Evolutionary conservation across 768 basidiomycete genomes (phyloP), one percentile per base, ranked within the genome.

Genomic region (Tylopilus plumbeoviolaceoides): DNA sequence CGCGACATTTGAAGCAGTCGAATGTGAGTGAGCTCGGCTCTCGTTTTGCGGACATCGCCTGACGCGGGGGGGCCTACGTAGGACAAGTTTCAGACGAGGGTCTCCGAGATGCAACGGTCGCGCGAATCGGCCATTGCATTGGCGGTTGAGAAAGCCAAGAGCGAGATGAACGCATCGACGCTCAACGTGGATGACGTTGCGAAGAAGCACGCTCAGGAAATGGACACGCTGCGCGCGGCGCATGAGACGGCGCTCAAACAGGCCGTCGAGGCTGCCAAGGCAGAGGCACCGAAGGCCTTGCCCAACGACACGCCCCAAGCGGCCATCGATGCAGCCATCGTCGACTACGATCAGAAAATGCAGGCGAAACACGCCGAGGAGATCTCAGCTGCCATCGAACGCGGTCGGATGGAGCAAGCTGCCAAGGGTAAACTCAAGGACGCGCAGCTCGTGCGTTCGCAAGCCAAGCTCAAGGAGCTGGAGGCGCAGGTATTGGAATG

Each of bases 401-500:
- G 80, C 3, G 89, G 89, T 3, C 75, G 88, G 43, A 73, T 79
- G 72, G 89, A 91, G 56, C 74, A 78, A 47, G 72, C 61, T 1
- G 73, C 81, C 23, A 87, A 85, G 70, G 64, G 70, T 31, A 87
- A 85, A 64, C 58, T 91, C 41, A 90, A 89, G 70, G 89, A 91
- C 58, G 71, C 73, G 2, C 86, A 86, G 57, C 71, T 90, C n/a
- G 74, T 82, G 28, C 78, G 74, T 47, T 73, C 80, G 10, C 81
- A 87, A 61, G 72, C 70, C 50, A 78, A 76, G 52, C 71, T 89
- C 45, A 90, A 88, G 70, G 83, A 85, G 7, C 72, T 89, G 33
- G 87, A 90, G 60, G 74, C 75, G 10, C 80, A 83, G 51, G 78
- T 87, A 30, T 65, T 78, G 39, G 79, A 78, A 53, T 81, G 78